phyloP scores from a whole-genome alignment of 305 asterid genomes.

The Striga hermonthica region DNA sequence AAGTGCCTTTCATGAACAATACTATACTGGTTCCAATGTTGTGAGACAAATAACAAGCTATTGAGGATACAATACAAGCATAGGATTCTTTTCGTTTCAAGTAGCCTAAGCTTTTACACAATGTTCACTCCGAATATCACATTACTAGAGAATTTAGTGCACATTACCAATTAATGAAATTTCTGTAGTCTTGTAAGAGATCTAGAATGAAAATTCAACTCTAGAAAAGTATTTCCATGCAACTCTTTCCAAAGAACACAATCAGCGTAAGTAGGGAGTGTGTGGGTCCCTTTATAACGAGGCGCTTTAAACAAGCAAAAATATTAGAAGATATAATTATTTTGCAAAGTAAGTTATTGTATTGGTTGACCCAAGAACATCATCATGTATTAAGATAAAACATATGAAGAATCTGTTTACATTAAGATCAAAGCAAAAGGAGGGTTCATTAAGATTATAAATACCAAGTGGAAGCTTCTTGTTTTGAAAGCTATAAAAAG shows the following conservation, averaged over 20 bases:
- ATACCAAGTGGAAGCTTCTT: not conserved
- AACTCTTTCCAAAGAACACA: conserved; percentile 20
- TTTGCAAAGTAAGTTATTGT: not conserved
- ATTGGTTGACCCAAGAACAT: conserved; percentile 2
- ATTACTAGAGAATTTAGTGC: conserved; percentile 9
- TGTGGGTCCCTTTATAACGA: not conserved
- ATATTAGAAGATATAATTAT: not conserved
- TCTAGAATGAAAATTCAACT: conserved; percentile 21
- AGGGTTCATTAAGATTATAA: not conserved
- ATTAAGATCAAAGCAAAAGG: conserved; percentile 5
- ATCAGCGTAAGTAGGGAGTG: not conserved
- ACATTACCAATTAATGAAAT: not conserved
- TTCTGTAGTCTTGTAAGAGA: conserved; percentile 17
- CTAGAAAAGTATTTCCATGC: conserved; percentile 4
- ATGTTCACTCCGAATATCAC: conserved; percentile 22
- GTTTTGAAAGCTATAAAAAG: not conserved
- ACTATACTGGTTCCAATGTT: too few relatives aligned
- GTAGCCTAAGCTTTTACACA: conserved; percentile 25
- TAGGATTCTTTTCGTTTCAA: conserved; percentile 10
- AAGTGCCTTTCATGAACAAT: conserved; percentile 6
- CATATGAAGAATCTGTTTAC: not conserved
- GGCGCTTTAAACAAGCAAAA: not conserved
- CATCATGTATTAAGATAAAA: not conserved
- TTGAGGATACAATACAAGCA: conserved; percentile 13
- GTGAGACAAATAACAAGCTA: conserved; percentile 18